Base-by-base conservation (phyloP, 371 early-diverging fungal species). In the Parasitella parasitica region DNA sequence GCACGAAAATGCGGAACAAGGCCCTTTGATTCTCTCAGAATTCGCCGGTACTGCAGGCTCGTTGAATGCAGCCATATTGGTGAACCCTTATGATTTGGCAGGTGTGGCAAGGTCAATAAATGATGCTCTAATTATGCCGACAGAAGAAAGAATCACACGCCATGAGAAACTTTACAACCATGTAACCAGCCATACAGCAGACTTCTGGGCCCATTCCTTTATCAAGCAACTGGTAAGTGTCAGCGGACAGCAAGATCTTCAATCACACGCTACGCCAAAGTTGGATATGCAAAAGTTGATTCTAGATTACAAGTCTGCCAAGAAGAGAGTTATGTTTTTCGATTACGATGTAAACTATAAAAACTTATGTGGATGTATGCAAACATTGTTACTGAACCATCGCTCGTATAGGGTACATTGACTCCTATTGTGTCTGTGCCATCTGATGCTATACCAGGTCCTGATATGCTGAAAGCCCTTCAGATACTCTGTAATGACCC, bases 21-120 rank as follows among this genome's bases (percentile, higher is more conserved):
- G 94, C 0, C 92, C 97, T 13, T 81, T 99, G 35, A 93, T 99
- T 22, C 76, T 99, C 41, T 94, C 94, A 51, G 98, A 99, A 71
- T 97, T 97, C 77, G 95, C 98, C 18, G 99, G 98, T 27, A 95
- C 98, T 0, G 94, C 97, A 7, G 95, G 96, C 7, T 88, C 93
- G 6, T 79, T 98, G 11, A 83, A 91, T 51, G 90, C 91, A 8
- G 94, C 97, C 3, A 76, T 97, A 38, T 82, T 94, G 57, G 95
- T 98, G 34, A 99, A 99, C 67, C 97, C 99, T 6, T 99, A 96
- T 94, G 96, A 97, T 73, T 92, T 87, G 59, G 76, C 73, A 28
- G 96, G 96, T 32, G 96, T 98, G 13, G 94, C 99, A 6, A 78
- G 85, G 49, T 91, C 96, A 1, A 90, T 99, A 59, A 70, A 94